Conservation (phyloP, 768 basidiomycete species). For the Boletus speciosus region DNA sequence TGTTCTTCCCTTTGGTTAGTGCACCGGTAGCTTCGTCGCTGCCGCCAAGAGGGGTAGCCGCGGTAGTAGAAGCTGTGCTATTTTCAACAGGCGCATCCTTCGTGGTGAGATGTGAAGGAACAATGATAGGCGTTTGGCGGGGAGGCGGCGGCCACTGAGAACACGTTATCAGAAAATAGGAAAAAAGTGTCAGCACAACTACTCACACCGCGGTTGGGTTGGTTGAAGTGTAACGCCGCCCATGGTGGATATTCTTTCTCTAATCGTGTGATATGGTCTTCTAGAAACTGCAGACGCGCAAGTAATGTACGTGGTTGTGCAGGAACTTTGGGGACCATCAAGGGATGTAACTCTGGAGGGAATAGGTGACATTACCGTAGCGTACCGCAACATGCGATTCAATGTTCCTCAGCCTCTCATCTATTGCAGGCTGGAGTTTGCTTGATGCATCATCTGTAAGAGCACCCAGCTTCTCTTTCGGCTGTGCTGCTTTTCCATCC, state of each 20-base stretch:
- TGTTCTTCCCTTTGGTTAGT: conserved; percentile 30
- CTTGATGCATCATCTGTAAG: conserved; percentile 35
- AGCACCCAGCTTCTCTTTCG: conserved; percentile 9
- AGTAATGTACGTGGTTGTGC: conserved; percentile 63
- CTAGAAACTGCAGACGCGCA: conserved; percentile 63
- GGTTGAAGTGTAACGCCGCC: conserved; percentile 87
- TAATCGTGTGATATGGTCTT: conserved; percentile 71
- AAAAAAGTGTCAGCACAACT: background rate
- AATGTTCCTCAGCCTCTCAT: conserved; percentile 61
- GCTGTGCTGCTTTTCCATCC: conserved; percentile 8
- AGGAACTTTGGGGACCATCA: conserved; percentile 50
- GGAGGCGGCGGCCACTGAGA: conserved; percentile 82
- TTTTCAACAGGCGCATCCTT: conserved; percentile 21
- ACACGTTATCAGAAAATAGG: background rate
- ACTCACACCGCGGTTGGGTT: conserved; percentile 76
- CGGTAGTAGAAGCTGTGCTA: conserved; percentile 2
- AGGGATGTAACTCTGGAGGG: background rate
- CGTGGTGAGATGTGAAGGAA: conserved; percentile 60
- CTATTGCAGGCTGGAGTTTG: conserved; percentile 53
- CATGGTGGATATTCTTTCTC: conserved; percentile 85
- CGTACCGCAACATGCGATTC: conserved; percentile 71
- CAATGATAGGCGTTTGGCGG: conserved; percentile 71
- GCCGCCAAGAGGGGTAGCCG: conserved; percentile 6
- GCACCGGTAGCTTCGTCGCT: conserved; percentile 11
- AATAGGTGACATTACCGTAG: conserved; percentile 52